Base-by-base conservation (phyloP, 768 basidiomycete genomes). In the Lactifluus volemus region DNA sequence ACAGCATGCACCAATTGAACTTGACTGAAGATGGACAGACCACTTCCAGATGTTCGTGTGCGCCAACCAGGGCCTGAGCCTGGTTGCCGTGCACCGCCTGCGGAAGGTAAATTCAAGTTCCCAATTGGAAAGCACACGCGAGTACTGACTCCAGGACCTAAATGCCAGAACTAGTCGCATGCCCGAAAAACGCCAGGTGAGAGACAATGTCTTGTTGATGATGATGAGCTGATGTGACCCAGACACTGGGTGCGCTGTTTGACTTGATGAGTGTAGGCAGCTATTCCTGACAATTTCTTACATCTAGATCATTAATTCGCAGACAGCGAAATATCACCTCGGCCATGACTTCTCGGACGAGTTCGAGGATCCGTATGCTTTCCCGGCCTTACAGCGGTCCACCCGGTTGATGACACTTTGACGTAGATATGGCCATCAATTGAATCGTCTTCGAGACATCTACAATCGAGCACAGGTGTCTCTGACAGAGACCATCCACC, bases 181-280 rank as follows among this genome's bases (percentile, higher is more conserved):
- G 87, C 68, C 87, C 87, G 19, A 75, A 86, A 54, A 75, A 77
- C 25, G 83, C 84, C 39, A 82, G 84, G 85, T 86, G 69, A 69
- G 77, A 67, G 53, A 49, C 34, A 42, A 44, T 45, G 41, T 32
- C 53, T 53, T 52, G 8, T 25, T 32, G 21, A 58, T 54, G 29
- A 55, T 59, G 44, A 54, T 50, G 59, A 66, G 54, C 61, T 63
- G 34, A 62, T 55, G 57, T 48, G 25, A 53, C 19, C 10, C 60
- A 86, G 84, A 68, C 85, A 88, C 68, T 88, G 84, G 85, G 84
- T 85, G 73, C 41, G 73, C 41, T 14, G 10, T 38, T 55, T 15
- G 34, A 52, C 44, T 34, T 11, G 49, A 34, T 41, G 39, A 12
- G 39, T 19, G 54, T 39, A 30, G 34, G 38, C 17, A 3, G 12